Evolutionary conservation across 257 asterid genomes (phyloP).

Genomic region (Przewalskia tangutica): DNA sequence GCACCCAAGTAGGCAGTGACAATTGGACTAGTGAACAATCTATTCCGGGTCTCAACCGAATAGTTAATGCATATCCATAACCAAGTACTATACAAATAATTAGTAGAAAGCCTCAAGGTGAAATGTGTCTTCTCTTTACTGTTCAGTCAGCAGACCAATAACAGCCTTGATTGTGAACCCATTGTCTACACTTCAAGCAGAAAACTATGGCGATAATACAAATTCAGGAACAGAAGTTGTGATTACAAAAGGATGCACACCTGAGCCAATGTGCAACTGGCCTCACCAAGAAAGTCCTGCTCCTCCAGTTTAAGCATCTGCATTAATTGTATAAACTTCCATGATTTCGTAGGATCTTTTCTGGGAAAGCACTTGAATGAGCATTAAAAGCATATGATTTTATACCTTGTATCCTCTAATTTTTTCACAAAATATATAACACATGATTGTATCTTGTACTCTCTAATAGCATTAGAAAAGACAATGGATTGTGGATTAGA

Average conservation of each 20-base stretch:
- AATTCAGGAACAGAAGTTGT: not conserved
- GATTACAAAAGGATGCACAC: constrained; percentile 29
- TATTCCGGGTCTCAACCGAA: not conserved
- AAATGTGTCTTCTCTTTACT: not conserved
- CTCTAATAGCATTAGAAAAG: not conserved
- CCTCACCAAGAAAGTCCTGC: constrained; percentile 97
- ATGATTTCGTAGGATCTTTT: not conserved
- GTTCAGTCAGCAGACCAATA: not conserved
- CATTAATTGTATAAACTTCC: not conserved
- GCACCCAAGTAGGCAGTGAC: not conserved
- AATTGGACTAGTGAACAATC: not conserved
- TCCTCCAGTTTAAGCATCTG: constrained; percentile 71
- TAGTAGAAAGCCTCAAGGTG: not conserved
- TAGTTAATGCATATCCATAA: not conserved
- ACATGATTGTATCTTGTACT: not conserved
- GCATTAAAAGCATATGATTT: not conserved
- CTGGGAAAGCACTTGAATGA: constrained; percentile 1
- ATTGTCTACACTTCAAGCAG: not conserved
- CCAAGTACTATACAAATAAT: not conserved
- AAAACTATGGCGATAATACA: not conserved
- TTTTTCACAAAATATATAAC: not conserved
- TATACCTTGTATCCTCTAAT: not conserved
- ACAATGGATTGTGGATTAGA: not conserved
- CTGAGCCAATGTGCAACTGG: constrained; percentile 77
- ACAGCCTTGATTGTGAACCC: not conserved